A percentile compares a stretch with the other conserved stretches of the same genome.
Conservation (phyloP, 2,329 filamentous ascomycete genomes). For the Colletotrichum sp. region DNA sequence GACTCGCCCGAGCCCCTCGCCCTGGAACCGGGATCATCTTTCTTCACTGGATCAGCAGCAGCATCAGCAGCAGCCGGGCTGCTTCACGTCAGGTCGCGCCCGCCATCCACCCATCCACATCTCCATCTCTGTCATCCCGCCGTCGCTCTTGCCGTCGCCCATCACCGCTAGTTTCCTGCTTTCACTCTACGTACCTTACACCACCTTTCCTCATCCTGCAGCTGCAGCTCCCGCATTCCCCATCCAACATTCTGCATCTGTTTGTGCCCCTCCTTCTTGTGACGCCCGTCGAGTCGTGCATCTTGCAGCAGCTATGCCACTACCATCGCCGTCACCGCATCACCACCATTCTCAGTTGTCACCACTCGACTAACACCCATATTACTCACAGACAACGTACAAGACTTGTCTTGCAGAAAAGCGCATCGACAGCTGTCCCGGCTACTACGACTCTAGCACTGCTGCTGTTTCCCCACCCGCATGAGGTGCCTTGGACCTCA, state of each 20-base stretch:
- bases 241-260: slow-evolving; percentile 2
- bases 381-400: background rate
- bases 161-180: slow-evolving; percentile 2
- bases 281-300: background rate
- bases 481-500: background rate
- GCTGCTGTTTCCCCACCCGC: background rate
- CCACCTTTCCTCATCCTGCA: background rate
- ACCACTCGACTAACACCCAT: background rate
- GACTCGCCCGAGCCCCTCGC: background rate
- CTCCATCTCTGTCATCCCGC: background rate
- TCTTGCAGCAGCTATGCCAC: background rate
- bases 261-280: background rate
- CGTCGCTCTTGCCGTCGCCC: background rate
- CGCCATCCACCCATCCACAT: background rate
- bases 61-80: background rate
- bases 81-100: background rate
- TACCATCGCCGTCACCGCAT: background rate
- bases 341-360: background rate
- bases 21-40: background rate
- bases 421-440: background rate
- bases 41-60: background rate
- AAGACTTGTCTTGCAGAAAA: background rate
- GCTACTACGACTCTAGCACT: background rate
- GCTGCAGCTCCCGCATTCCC: slow-evolving; percentile 1
- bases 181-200: background rate